Percentiles rank a stretch among this genome's conserved stretches.
Evolutionary conservation across 2,329 filamentous ascomycete species (phyloP).

Genomic region (Trichoderma gracile): DNA sequence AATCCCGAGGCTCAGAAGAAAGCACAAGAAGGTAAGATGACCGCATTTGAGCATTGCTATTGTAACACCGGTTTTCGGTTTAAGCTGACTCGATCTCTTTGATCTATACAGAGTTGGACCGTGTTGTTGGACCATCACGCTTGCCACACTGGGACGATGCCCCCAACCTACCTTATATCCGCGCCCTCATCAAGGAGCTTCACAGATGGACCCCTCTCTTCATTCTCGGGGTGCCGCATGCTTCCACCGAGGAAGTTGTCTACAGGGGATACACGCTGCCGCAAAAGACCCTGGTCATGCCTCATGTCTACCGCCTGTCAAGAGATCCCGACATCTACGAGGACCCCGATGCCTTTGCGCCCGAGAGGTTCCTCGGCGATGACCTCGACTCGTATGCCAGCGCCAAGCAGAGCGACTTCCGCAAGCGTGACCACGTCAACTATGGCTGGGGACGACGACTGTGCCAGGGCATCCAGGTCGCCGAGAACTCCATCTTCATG

Average conservation of each 20-base stretch:
- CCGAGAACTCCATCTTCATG: conserved; percentile 51
- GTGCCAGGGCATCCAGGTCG: conserved; percentile 59
- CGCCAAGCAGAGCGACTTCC: conserved; percentile 35
- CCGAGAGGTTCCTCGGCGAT: conserved; percentile 32
- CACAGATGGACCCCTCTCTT: conserved; percentile 8
- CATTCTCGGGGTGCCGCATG: not conserved
- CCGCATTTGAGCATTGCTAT: too few relatives aligned
- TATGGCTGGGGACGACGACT: conserved; percentile 59
- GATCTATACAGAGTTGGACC: conserved; percentile 43
- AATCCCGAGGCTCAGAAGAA: conserved; percentile 3
- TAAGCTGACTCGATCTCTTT: not conserved
- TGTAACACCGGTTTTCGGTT: too few relatives aligned
- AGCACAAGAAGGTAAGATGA: not conserved
- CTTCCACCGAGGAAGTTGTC: not conserved
- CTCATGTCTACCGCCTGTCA: not conserved
- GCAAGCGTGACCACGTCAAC: conserved; percentile 53
- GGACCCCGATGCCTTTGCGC: conserved; percentile 18
- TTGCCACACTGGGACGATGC: conserved; percentile 48
- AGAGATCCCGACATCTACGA: conserved; percentile 9
- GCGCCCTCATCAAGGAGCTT: conserved; percentile 37
- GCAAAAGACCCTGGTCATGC: conserved; percentile 1
- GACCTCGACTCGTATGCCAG: conserved; percentile 36
- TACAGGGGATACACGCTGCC: conserved; percentile 7
- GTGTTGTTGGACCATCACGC: conserved; percentile 45
- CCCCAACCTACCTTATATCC: conserved; percentile 46